These are phyloP conservation scores for Begonia fuchsioides DNA, from an alignment of 306 rosid genomes.

Conservation along the genomic window DNA sequence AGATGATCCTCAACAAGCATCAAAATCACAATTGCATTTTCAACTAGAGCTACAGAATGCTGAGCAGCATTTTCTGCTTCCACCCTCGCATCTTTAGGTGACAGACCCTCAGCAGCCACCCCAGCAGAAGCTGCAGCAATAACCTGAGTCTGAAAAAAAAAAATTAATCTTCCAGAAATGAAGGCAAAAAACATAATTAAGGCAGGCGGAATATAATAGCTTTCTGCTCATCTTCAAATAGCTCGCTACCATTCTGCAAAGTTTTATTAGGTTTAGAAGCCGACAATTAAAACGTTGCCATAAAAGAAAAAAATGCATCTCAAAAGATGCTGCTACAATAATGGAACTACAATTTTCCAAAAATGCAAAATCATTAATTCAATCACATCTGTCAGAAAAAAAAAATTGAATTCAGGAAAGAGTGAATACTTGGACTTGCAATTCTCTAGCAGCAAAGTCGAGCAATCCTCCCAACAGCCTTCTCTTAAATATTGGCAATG, in stretches of 20 bases:
- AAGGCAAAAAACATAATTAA: no score
- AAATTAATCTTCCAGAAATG: neutral
- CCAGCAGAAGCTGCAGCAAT: conserved; percentile 97
- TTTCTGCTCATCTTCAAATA: no score
- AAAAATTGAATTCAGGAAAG: neutral
- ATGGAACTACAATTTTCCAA: neutral
- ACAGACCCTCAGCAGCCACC: conserved; percentile 83
- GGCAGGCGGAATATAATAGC: no score
- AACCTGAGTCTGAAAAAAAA: conserved; percentile 67
- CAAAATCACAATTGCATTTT: conserved; percentile 89
- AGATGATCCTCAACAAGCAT: conserved; percentile 99
- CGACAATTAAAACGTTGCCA: no score
- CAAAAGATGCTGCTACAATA: no score
- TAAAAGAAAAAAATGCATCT: no score
- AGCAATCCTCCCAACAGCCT: conserved; percentile 76
- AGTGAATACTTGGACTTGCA: conserved; percentile 68
- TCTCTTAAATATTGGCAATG: conserved; percentile 84
- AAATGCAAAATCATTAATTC: neutral
- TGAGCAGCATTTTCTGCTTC: conserved; percentile 93
- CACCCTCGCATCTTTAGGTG: conserved; percentile 67
- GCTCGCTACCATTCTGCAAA: no score
- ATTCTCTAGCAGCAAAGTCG: conserved; percentile 79
- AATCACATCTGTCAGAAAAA: conserved; percentile 1
- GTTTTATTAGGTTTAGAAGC: no score
- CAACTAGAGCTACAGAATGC: conserved; percentile 86